Evolutionary conservation across 176 grass and related monocot species (phyloP).

Genomic region (Oryza australiensis): DNA sequence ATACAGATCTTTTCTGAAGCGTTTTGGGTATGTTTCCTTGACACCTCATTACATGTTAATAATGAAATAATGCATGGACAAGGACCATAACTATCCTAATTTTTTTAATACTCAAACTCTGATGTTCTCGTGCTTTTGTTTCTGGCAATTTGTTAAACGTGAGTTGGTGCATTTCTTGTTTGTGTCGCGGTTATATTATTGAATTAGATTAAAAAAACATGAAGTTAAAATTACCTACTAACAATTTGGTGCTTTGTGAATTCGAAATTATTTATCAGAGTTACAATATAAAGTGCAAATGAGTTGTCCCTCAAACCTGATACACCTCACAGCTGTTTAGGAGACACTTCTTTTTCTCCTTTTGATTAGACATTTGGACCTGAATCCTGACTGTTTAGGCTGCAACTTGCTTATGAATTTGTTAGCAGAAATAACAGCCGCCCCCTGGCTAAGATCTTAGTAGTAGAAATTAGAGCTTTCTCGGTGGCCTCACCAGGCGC

Average conservation of each 20-base stretch:
- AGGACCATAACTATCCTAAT: no score
- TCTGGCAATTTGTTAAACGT: not conserved
- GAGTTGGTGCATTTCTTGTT: not conserved
- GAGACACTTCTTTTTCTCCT: not conserved
- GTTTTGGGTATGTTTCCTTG: slow-evolving; percentile 73
- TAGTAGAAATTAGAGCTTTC: not conserved
- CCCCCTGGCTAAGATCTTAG: not conserved
- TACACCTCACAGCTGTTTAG: not conserved
- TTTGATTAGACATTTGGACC: not conserved
- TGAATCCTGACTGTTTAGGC: slow-evolving; percentile 1
- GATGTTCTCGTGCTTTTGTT: not conserved
- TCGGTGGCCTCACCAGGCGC: not conserved
- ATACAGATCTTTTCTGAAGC: slow-evolving; percentile 85
- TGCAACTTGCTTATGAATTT: not conserved
- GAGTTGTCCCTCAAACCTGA: not conserved
- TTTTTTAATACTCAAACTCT: not conserved
- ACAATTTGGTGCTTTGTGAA: not conserved
- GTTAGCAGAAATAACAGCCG: not conserved
- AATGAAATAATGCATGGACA: not conserved
- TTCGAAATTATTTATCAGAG: not conserved
- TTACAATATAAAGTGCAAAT: not conserved
- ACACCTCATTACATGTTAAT: slow-evolving; percentile 7
- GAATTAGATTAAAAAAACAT: not conserved
- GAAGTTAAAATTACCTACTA: not conserved
- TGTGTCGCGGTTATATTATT: not conserved